Base-by-base conservation (phyloP, 495 filamentous ascomycete genomes). In the Penicillium maclennaniae region DNA sequence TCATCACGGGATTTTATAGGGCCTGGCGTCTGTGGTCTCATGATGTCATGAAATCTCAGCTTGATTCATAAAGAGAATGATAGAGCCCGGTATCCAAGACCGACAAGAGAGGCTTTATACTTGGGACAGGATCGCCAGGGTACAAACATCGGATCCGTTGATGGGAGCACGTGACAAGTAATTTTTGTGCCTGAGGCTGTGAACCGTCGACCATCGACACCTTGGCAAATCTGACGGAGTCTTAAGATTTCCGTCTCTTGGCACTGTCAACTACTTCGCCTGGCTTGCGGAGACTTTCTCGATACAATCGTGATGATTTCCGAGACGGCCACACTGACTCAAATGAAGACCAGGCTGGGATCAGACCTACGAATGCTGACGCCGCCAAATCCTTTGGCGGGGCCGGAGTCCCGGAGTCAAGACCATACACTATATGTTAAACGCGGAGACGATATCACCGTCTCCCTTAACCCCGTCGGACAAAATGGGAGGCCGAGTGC, bases 401-500 rank as follows among this genome's bases (percentile, higher is more conserved):
- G n/a, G 9, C 7, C 38, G 38, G 16, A 40, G 19, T 40, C 37
- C 17, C 38, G 38, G 38, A 40, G 31, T 34, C 38, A 40, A 19
- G 38, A 7, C 6, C n/a, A n/a, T n/a, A n/a, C n/a, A n/a, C n/a
- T n/a, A n/a, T n/a, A n/a, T n/a, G n/a, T n/a, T n/a, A n/a, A n/a
- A n/a, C 38, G 38, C 37, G 4, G 37, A 42, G 50, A 51, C 2
- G 27, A 31, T 12, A 34, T 34, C 31, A 12, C 31, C 31, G 31
- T 12, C 6, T 12, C 31, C 60, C 56, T 57, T 60, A 63, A 60
- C 15, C 5, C 61, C 58, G 52, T 55, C 54, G 58, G 59, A 25
- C 56, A 57, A 49, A 50, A 15, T 57, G 54, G 60, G 53, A 56
- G 42, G 31, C 59, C 51, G 58, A 58, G 38, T 40, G 16, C 55